Evolutionary conservation across 2,329 filamentous ascomycete species (phyloP).

Genomic region (Pyrenophora teres): DNA sequence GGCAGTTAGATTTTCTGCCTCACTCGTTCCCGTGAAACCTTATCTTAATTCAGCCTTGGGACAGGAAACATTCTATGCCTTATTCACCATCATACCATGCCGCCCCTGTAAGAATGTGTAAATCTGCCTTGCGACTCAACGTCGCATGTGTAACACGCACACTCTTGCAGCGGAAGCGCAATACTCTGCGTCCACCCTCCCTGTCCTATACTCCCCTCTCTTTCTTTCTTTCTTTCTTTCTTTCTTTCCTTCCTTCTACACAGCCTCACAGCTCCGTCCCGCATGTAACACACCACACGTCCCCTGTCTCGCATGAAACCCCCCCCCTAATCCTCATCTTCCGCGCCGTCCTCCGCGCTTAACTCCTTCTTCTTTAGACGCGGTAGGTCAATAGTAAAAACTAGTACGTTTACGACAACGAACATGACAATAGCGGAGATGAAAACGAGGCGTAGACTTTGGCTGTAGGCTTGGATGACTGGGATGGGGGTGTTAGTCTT

Average conservation of each 20-base stretch:
- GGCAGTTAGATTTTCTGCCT: too few species aligned
- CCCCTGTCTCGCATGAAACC: neutral
- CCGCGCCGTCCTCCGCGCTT: conserved; percentile 14
- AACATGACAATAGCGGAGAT: conserved; percentile 52
- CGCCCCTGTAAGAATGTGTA: too few species aligned
- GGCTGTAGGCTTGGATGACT: conserved; percentile 49
- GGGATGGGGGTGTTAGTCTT: conserved; percentile 20
- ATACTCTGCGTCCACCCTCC: neutral
- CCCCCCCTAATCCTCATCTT: conserved; percentile 3
- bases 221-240: too few species aligned
- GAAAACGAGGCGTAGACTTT: conserved; percentile 50
- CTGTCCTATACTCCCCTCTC: neutral
- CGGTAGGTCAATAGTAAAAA: conserved; percentile 61
- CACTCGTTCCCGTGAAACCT: too few species aligned
- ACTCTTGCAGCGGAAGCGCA: neutral
- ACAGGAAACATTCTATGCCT: too few species aligned
- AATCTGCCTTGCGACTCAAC: neutral
- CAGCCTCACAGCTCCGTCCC: neutral
- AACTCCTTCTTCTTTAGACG: conserved; percentile 39
- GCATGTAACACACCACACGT: too few species aligned
- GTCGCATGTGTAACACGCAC: neutral
- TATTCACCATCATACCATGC: too few species aligned
- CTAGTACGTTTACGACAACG: conserved; percentile 56
- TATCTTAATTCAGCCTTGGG: too few species aligned
- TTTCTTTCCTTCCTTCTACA: neutral